phyloP scores from a whole-genome alignment of 2,329 filamentous ascomycete genomes.

The Clonostachys chloroleuca region DNA sequence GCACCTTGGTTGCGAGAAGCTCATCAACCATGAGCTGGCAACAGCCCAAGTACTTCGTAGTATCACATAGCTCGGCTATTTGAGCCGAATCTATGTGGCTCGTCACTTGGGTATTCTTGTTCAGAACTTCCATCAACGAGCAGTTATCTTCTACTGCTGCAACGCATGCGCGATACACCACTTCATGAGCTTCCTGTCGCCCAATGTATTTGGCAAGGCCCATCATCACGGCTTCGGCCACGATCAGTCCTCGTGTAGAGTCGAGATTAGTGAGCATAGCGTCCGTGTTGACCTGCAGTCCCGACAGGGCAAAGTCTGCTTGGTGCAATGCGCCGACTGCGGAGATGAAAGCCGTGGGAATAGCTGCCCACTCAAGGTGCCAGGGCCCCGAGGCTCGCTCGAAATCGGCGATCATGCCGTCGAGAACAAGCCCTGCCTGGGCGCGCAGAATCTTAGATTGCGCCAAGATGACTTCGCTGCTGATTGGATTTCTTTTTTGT shows the following conservation, averaged over 20 bases:
- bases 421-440: conserved; percentile 45
- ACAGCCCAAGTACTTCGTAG: conserved; percentile 7
- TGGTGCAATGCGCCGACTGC: conserved; percentile 47
- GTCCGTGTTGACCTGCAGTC: conserved; percentile 42
- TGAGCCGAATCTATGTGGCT: too few relatives aligned
- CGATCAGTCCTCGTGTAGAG: conserved; percentile 47
- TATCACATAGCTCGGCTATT: conserved; percentile 4
- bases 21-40: conserved; percentile 9
- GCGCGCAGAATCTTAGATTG: conserved; percentile 47
- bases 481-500: conserved; percentile 55
- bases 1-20: not conserved
- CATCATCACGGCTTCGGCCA: conserved; percentile 59
- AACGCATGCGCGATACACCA: conserved; percentile 48
- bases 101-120: too few relatives aligned
- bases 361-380: conserved; percentile 54
- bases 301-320: conserved; percentile 46
- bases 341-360: conserved; percentile 49
- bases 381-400: conserved; percentile 53
- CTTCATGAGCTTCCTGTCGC: conserved; percentile 47
- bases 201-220: conserved; percentile 46
- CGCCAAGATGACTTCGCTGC: conserved; percentile 50
- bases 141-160: too few relatives aligned
- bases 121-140: too few relatives aligned
- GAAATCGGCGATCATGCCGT: conserved; percentile 53
- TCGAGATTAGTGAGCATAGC: conserved; percentile 45